Conservation (phyloP, 768 basidiomycete genomes). For the Lentinula sp. region DNA sequence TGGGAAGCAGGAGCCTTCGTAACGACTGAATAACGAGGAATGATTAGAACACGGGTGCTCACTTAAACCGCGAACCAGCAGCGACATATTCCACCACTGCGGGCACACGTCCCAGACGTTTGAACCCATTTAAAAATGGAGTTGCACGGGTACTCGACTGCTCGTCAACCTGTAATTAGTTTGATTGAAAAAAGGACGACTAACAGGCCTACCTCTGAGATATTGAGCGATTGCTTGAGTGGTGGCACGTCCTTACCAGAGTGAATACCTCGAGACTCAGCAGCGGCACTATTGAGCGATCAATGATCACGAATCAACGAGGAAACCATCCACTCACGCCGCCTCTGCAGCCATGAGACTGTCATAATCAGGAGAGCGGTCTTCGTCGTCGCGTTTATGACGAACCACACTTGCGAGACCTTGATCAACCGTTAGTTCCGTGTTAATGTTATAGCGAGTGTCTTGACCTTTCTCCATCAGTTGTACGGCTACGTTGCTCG, state of each 20-base stretch:
- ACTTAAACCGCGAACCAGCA: slow-evolving; percentile 96
- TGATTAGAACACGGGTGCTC: slow-evolving; percentile 12
- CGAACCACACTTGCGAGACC: slow-evolving; percentile 76
- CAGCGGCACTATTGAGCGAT: slow-evolving; percentile 50
- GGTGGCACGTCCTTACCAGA: slow-evolving; percentile 84
- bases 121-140: slow-evolving; percentile 88
- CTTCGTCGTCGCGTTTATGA: slow-evolving; percentile 93
- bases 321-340: slow-evolving; percentile 40
- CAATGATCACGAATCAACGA: background rate
- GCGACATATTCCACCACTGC: slow-evolving; percentile 93
- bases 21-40: background rate
- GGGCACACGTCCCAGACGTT: slow-evolving; percentile 76
- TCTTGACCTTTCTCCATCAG: slow-evolving; percentile 78
- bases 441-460: background rate
- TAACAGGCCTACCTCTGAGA: slow-evolving; percentile 68
- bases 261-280: slow-evolving; percentile 81
- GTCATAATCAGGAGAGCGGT: slow-evolving; percentile 93
- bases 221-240: slow-evolving; percentile 79
- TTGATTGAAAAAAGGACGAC: background rate
- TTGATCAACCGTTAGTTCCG: background rate
- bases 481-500: slow-evolving; percentile 89
- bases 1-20: slow-evolving; percentile 71
- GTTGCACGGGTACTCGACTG: slow-evolving; percentile 69
- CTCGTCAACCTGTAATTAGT: slow-evolving; percentile 6
- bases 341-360: slow-evolving; percentile 95